Evolutionary conservation across 2,329 filamentous ascomycete genomes (phyloP), one percentile per base, ranked within the genome.

Genomic region (Penicillium oxalicum): DNA sequence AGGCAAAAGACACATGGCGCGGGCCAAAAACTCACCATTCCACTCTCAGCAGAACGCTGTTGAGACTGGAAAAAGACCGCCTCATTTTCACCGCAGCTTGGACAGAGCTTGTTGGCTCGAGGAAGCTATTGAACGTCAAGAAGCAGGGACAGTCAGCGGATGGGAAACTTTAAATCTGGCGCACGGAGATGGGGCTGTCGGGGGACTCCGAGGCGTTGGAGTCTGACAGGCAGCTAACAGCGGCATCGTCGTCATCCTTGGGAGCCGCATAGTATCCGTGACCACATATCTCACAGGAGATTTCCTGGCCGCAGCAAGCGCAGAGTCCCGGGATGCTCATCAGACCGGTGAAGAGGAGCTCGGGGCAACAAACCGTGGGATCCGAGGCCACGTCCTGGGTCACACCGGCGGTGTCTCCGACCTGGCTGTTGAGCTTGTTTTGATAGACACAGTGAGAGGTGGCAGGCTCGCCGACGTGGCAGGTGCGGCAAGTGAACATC

Each of bases 51-150:
- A 60, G 87, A 95, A 72, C 93, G 87, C 76, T 97, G 91, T 69
- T 98, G 93, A 53, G 91, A 96, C 75, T 98, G 93, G 77, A 98
- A 98, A 75, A 95, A 98, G 51, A 98, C 94, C 40, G 91, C 90
- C 73, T 97, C 91, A 60, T 83, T 82, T 70, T 93, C 87, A 58
- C 81, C 79, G 77, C 94, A 98, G 60, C 77, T 80, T 45, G 90
- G 89, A 74, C 93, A 98, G 52, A 80, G 79, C 73, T 87, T 89
- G 68, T 89, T 88, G 62, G 89, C 85, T 63, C 91, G 86, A 56
- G 93, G 93, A 70, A 97, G 87, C 91, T 96, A 81, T 13, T 37
- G 47, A 47, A 24, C 35, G 27, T 5, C n/a, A 44, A 45, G 36
- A 47, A 44, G 45, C 40, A 56, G 36, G 58, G 41, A 36, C 49